Percentiles rank a stretch among this genome's conserved stretches.
Conservation (phyloP, 2,329 filamentous ascomycete genomes). For the Cladosporium sp. region DNA sequence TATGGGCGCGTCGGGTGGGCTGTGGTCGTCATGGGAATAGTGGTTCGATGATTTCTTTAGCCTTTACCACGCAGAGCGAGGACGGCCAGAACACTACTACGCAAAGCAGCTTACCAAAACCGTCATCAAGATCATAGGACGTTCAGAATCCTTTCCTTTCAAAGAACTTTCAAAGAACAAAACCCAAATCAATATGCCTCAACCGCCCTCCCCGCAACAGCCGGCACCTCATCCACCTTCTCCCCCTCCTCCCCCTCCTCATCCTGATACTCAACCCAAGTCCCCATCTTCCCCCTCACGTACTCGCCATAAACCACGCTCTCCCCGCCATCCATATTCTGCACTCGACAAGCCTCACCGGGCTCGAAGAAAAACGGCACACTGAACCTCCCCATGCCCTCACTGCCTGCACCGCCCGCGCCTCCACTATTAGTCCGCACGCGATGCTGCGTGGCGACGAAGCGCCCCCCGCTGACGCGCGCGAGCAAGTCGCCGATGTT, state of each 20-base stretch:
- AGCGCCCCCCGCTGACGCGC: conserved; percentile 38
- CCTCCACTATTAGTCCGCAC: conserved; percentile 28
- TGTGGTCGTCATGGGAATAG: no score
- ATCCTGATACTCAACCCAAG: conserved; percentile 43
- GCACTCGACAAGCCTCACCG: conserved; percentile 38
- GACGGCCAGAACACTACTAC: no score
- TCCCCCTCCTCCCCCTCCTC: background rate
- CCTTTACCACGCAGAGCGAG: no score
- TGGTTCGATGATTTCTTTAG: no score
- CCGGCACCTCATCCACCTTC: background rate
- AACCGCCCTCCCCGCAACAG: background rate
- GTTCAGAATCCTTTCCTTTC: no score
- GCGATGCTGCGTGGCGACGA: conserved; percentile 44
- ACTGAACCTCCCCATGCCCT: conserved; percentile 36
- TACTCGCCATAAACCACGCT: conserved; percentile 40
- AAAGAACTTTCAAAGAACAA: no score
- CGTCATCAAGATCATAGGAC: no score
- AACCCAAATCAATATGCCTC: conserved; percentile 8
- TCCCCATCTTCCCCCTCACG: conserved; percentile 42
- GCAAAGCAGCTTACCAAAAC: no score
- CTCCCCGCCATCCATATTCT: conserved; percentile 33
- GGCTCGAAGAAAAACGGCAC: conserved; percentile 49
- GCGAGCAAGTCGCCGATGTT: conserved; percentile 45
- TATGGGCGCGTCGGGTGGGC: no score
- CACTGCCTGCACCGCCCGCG: conserved; percentile 28